Evolutionary conservation across 306 rosid genomes (phyloP).

Genomic region (Cicer judaicum): DNA sequence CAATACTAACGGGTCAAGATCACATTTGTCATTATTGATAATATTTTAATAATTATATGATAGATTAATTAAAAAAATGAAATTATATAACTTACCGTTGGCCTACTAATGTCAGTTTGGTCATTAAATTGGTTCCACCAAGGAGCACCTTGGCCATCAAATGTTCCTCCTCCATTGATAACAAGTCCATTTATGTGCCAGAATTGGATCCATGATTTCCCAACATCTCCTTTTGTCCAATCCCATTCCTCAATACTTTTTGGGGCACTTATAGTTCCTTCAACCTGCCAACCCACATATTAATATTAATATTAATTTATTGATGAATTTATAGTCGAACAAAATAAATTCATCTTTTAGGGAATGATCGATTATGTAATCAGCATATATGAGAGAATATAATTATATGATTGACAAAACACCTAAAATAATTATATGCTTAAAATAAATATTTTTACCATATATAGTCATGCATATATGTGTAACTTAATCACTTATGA

Average conservation of each 20-base stretch:
- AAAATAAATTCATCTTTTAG: no score
- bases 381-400: no score
- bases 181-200: neutral
- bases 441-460: no score
- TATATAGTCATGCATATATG: neutral
- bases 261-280: constrained; percentile 52
- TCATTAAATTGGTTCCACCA: neutral
- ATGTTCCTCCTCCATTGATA: neutral
- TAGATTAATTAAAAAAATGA: no score
- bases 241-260: constrained; percentile 35
- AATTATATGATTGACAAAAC: no score
- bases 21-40: no score
- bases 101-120: neutral
- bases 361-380: no score
- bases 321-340: no score
- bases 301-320: no score
- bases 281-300: constrained; percentile 32
- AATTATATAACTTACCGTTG: neutral
- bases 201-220: neutral
- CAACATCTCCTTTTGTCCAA: neutral
- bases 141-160: neutral
- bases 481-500: neutral
- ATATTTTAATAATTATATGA: no score
- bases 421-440: no score
- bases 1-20: no score